A percentile compares a stretch with the other conserved stretches of the same genome.
Evolutionary conservation across 1,284 basidiomycete species (phyloP).

Genomic region (Trichosporon sp.): DNA sequence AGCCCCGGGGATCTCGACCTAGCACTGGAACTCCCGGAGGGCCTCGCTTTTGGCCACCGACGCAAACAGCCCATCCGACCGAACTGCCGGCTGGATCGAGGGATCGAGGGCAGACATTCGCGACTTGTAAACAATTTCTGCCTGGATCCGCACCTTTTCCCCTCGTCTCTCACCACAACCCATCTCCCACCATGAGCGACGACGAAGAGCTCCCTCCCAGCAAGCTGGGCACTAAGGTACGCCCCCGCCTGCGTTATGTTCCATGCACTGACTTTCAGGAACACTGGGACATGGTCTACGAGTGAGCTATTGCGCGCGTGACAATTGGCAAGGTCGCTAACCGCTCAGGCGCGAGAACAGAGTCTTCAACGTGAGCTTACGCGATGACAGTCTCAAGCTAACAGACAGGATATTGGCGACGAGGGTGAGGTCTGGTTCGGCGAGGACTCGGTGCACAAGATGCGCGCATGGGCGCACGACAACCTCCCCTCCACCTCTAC

Average conservation of each 20-base stretch:
- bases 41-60: not conserved
- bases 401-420: slow-evolving; percentile 16
- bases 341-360: slow-evolving; percentile 42
- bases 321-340: not conserved
- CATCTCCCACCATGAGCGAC: slow-evolving; percentile 11
- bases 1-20: too few relatives aligned
- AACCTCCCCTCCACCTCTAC: slow-evolving; percentile 29
- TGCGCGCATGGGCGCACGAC: slow-evolving; percentile 44
- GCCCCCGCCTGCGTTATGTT: not conserved
- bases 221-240: slow-evolving; percentile 46
- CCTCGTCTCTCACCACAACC: not conserved
- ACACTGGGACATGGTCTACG: slow-evolving; percentile 50
- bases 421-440: slow-evolving; percentile 49
- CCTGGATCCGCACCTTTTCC: not conserved
- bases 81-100: not conserved
- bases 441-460: slow-evolving; percentile 44
- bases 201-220: slow-evolving; percentile 49
- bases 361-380: slow-evolving; percentile 38
- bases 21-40: not conserved
- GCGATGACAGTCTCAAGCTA: not conserved
- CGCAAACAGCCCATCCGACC: not conserved
- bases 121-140: not conserved
- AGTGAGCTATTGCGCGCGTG: slow-evolving; percentile 27
- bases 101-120: too few relatives aligned
- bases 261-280: slow-evolving; percentile 17